phyloP scores from a whole-genome alignment of 371 early-diverging fungal species.

The Syncephalis fuscata region DNA sequence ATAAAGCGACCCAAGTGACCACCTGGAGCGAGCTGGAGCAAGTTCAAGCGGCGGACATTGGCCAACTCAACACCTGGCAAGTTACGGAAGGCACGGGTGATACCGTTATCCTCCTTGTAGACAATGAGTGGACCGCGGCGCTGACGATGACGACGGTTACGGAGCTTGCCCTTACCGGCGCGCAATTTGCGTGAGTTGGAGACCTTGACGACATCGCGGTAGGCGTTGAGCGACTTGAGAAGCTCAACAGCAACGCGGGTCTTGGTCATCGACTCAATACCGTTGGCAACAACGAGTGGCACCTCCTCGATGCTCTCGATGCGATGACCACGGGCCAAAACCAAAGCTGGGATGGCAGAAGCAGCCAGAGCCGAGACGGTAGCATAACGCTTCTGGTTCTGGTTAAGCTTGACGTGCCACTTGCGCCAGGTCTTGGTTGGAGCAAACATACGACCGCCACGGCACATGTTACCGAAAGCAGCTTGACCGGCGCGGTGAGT shows the following conservation, averaged over 20 bases:
- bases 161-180: constrained; percentile 98
- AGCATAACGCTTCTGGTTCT: constrained; percentile 97
- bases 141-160: constrained; percentile 98
- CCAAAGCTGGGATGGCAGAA: constrained; percentile 89
- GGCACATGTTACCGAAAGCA: constrained; percentile 99
- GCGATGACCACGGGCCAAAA: constrained; percentile 98
- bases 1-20: constrained; percentile 99
- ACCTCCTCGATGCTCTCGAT: constrained; percentile 91
- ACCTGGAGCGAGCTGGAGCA: constrained; percentile 98
- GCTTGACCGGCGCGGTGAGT: constrained; percentile 99
- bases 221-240: constrained; percentile 88
- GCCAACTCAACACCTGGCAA: constrained; percentile 97
- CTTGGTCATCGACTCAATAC: constrained; percentile 74
- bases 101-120: constrained; percentile 90
- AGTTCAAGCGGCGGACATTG: constrained; percentile 86
- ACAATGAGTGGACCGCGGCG: constrained; percentile 98
- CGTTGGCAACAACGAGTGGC: constrained; percentile 89
- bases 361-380: constrained; percentile 98
- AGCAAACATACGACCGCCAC: constrained; percentile 99
- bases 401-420: constrained; percentile 99
- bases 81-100: constrained; percentile 97
- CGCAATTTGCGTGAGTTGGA: constrained; percentile 93
- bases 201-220: constrained; percentile 94
- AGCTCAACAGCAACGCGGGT: constrained; percentile 94
- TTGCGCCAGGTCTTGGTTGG: constrained; percentile 99